Percentiles rank a stretch among this genome's conserved stretches.
phyloP scores from a whole-genome alignment of 768 basidiomycete genomes.

The Hortiboletus flavorubellus region DNA sequence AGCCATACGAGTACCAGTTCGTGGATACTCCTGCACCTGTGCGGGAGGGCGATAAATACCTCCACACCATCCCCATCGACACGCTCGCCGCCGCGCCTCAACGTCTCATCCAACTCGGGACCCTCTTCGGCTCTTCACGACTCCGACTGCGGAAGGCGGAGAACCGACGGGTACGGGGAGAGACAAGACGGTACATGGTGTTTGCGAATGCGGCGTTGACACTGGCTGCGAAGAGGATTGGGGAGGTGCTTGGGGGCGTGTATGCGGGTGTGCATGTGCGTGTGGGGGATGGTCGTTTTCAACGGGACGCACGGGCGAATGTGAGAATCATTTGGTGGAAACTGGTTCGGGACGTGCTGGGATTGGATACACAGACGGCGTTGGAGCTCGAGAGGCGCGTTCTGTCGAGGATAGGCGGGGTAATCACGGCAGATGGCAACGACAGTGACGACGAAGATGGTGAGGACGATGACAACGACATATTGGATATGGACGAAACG shows the following conservation, averaged over 20 bases:
- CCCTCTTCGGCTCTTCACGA: conserved; percentile 73
- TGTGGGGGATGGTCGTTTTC: conserved; percentile 65
- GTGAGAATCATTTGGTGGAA: conserved; percentile 53
- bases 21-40: conserved; percentile 14
- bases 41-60: conserved; percentile 14
- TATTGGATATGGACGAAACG: neutral
- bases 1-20: conserved; percentile 48
- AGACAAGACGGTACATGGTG: conserved; percentile 55
- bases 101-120: conserved; percentile 66
- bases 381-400: conserved; percentile 25
- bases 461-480: neutral
- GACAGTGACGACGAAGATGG: neutral
- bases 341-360: conserved; percentile 49
- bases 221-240: conserved; percentile 42
- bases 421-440: neutral
- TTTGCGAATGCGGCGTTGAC: conserved; percentile 50
- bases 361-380: conserved; percentile 36
- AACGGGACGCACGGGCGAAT: conserved; percentile 37
- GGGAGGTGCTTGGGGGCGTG: conserved; percentile 37
- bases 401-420: neutral
- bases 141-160: conserved; percentile 45
- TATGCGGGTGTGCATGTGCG: conserved; percentile 70
- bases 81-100: conserved; percentile 21
- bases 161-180: conserved; percentile 42
- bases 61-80: conserved; percentile 3